Base-by-base conservation (phyloP, 257 asterid species). In the Gardenia jasminoides region DNA sequence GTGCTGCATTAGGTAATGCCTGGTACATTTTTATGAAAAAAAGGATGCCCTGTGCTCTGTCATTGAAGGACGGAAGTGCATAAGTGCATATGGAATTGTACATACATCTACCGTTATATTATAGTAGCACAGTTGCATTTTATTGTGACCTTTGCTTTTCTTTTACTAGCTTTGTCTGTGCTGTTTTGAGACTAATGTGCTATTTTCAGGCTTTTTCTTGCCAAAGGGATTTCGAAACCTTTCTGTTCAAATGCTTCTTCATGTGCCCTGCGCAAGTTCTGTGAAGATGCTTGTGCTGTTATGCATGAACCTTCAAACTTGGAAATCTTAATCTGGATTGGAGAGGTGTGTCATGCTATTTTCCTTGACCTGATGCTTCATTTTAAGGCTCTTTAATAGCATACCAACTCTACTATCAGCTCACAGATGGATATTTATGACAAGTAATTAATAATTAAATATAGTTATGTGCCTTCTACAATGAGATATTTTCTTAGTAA, bases 271-370 rank as follows among this genome's bases (percentile, higher is more conserved):
- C 97, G 91, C 82, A 94, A 92, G 85, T 84, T 91, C 73, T 92
- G 97, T 73, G 98, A 94, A 85, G 98, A 94, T 81, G 91, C 93
- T 68, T 78, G 90, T 82, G 66, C 84, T 22, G 69, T 83, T 77
- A 85, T 94, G 92, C 84, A 84, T 70, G 97, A 89, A 74, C 89
- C 90, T 88, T 86, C 97, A 73, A 88, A 90, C 88, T 86, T 94
- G 91, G 98, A 94, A 84, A 86, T 92, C 80, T 88, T 94, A 80
- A 86, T 94, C 67, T 94, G 98, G 98, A 89, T 94, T 41, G 97
- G 90, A 82, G 93, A 92, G 98, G 97, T 94, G 79, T 80, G 94
- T 86, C 76, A 66, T 80, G 22, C 47, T 72, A 20, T 69, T 36
- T 48, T 65, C 33, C 50, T 77, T n/a, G 28, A 33, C 67, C 41